Evolutionary conservation across 441 rosid species (phyloP), one percentile per base, ranked within the genome.

Genomic region (Hura crepitans): DNA sequence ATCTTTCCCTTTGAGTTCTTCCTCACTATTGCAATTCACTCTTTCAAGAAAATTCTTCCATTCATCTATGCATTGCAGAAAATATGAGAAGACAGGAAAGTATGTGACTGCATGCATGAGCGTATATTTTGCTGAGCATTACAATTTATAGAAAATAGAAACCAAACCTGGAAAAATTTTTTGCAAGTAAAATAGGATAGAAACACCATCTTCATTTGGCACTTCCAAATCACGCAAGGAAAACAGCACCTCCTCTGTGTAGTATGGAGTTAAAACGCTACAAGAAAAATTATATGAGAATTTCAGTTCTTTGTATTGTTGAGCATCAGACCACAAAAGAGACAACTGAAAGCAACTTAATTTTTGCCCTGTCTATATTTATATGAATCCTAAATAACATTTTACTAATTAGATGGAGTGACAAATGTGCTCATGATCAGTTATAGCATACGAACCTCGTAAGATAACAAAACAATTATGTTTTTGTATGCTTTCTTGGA

Each of bases 221-320:
- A 64, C 82, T 79, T 93, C 95, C 86, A 96, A 73, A 71, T 91
- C 93, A 12, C 1, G 76, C 87, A 85, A 54, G 23, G 99, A 91
- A 79, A 93, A 96, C 50, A 96, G 89, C 65, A 96, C 99, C 72
- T 96, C 99, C 81, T 96, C 99, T 6, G 89, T 86, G 81, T 86
- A 96, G 82, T 96, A 96, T 51, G 99, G 99, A 81, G 98, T 96
- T 78, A 96, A 83, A 76, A 96, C 97, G 68, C 99, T 96, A 74
- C 74, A 75, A 65, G 39, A 53, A 27, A 28, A 45, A 39, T 43
- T 30, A 39, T 28, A 61, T 54, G 4, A 47, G 66, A 55, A 22
- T 14, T 22, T 57, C 15, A 37, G 28, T 46, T 56, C 43, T 65
- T 33, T 25, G 37, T 61, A 10, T 27, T 50, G 12, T 27, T 35